Evolutionary conservation across 768 basidiomycete species (phyloP).

Genomic region (Suillus lakei): DNA sequence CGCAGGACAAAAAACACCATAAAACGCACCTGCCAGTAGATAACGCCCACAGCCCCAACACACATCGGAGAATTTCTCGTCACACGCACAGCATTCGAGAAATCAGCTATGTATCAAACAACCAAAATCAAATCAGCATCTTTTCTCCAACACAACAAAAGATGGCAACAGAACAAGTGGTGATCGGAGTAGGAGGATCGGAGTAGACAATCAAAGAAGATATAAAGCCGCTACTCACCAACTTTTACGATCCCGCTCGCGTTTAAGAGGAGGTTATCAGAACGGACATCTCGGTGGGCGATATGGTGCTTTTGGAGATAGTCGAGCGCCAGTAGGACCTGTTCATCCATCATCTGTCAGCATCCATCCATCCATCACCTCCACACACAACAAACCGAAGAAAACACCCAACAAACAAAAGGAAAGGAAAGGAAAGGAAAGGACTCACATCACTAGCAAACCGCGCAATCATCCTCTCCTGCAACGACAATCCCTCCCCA

Average conservation of each 20-base stretch:
- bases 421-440: slow-evolving; percentile 7
- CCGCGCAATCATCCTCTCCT: slow-evolving; percentile 72
- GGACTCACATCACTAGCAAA: slow-evolving; percentile 77
- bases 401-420: too few species aligned
- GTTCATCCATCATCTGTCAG: not conserved
- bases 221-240: slow-evolving; percentile 46
- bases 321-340: slow-evolving; percentile 70
- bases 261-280: slow-evolving; percentile 81
- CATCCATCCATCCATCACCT: not conserved
- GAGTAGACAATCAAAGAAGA: not conserved
- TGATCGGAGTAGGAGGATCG: slow-evolving; percentile 2
- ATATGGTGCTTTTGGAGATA: slow-evolving; percentile 69
- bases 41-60: slow-evolving; percentile 68
- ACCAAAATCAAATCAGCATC: slow-evolving; percentile 7
- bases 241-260: slow-evolving; percentile 73
- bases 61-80: slow-evolving; percentile 52
- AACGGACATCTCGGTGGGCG: slow-evolving; percentile 84
- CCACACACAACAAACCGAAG: not conserved
- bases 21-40: slow-evolving; percentile 74
- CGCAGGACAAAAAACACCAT: not conserved
- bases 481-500: slow-evolving; percentile 62
- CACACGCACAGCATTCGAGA: slow-evolving; percentile 75
- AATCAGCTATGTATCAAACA: slow-evolving; percentile 61
- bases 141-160: not conserved
- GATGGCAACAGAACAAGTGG: slow-evolving; percentile 3